phyloP scores from a whole-genome alignment of 2,329 filamentous ascomycete species.

The Trichophyton rubrum region DNA sequence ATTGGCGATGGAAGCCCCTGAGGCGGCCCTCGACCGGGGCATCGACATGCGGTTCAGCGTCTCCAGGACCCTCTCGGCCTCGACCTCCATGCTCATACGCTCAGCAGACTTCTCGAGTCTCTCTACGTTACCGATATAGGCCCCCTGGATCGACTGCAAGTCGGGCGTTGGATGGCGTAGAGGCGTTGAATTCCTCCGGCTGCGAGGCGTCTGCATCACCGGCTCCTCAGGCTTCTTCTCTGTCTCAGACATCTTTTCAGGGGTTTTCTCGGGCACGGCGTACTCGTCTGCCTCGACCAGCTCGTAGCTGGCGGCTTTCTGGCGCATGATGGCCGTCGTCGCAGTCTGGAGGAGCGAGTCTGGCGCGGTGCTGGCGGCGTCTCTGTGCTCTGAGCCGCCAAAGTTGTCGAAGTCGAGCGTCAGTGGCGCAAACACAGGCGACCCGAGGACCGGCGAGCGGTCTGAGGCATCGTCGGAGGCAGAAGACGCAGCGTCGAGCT shows the following conservation, averaged over 20 bases:
- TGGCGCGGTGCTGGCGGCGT: conserved; percentile 14
- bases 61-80: conserved; percentile 24
- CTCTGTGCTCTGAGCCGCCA: conserved; percentile 18
- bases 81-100: conserved; percentile 34
- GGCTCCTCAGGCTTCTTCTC: conserved; percentile 16
- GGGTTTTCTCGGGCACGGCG: background rate
- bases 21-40: conserved; percentile 19
- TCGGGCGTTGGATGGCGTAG: conserved; percentile 39
- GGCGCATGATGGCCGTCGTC: conserved; percentile 7
- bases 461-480: conserved; percentile 26
- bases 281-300: conserved; percentile 38
- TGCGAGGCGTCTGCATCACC: conserved; percentile 28
- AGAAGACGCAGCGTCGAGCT: conserved; percentile 23
- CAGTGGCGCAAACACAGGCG: conserved; percentile 20
- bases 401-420: conserved; percentile 23
- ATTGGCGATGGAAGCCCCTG: conserved; percentile 31
- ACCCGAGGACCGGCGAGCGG: conserved; percentile 18
- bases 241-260: background rate
- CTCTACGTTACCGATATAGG: conserved; percentile 39
- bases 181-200: conserved; percentile 28
- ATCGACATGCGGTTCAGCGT: conserved; percentile 5
- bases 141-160: conserved; percentile 39
- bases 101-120: conserved; percentile 38
- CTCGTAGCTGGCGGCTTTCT: conserved; percentile 27
- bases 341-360: conserved; percentile 11